Percentiles rank a stretch among this genome's conserved stretches.
phyloP scores from a whole-genome alignment of 257 asterid species.

The Gentiana dahurica region DNA sequence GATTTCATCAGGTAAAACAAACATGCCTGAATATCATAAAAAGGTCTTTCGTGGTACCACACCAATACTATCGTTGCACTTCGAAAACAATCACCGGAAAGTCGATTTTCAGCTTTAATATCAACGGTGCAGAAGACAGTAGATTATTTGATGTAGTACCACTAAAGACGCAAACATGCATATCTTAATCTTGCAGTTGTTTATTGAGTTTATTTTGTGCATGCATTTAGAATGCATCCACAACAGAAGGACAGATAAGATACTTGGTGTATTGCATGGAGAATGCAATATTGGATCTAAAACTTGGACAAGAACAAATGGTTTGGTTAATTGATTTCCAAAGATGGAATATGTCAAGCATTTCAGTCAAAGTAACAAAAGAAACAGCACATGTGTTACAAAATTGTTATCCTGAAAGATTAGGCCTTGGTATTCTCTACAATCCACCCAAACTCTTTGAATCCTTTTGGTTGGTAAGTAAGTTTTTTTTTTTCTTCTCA shows the following conservation, averaged over 20 bases:
- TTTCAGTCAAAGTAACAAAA: conserved; percentile 42
- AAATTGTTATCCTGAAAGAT: conserved; percentile 62
- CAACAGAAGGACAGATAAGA: conserved; percentile 42
- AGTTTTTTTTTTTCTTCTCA: background rate
- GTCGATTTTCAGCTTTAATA: too few relatives aligned
- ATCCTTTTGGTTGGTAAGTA: conserved; percentile 59
- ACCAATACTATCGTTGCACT: too few relatives aligned
- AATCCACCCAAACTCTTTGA: conserved; percentile 62
- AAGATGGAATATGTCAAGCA: conserved; percentile 39
- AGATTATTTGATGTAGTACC: too few relatives aligned
- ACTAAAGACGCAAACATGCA: background rate
- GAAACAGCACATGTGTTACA: conserved; percentile 53
- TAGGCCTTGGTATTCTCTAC: conserved; percentile 50
- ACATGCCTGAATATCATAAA: background rate
- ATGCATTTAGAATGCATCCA: conserved; percentile 28
- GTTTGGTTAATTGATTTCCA: conserved; percentile 61
- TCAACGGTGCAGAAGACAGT: too few relatives aligned
- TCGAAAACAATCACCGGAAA: too few relatives aligned
- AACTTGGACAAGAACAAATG: conserved; percentile 46
- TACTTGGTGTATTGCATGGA: conserved; percentile 58
- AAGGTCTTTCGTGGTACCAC: too few relatives aligned
- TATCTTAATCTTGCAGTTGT: background rate
- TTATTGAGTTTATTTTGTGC: background rate
- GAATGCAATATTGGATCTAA: conserved; percentile 38
- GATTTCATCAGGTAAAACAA: conserved; percentile 33